phyloP scores from a whole-genome alignment of 768 basidiomycete species.

The Tricholoma saponaceum region DNA sequence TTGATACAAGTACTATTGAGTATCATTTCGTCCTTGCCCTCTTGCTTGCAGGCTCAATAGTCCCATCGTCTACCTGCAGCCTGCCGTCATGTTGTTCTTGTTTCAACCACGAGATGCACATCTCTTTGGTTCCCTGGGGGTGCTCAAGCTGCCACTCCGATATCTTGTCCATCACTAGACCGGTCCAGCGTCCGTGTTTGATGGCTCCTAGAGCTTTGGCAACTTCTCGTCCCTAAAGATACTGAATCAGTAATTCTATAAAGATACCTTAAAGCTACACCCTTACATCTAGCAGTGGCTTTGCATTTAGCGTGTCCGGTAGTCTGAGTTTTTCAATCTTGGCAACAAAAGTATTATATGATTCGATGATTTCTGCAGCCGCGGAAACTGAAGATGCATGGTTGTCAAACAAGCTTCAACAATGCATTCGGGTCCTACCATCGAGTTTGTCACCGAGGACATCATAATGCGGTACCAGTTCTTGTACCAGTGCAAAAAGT shows the following conservation, averaged over 20 bases:
- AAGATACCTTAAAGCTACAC: neutral
- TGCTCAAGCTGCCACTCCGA: conserved; percentile 85
- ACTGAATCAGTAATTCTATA: conserved; percentile 1
- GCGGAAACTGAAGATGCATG: conserved; percentile 31
- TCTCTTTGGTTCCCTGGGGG: conserved; percentile 60
- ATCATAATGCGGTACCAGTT: conserved; percentile 57
- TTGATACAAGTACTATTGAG: neutral
- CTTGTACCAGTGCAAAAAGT: conserved; percentile 72
- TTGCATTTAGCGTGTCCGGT: conserved; percentile 57
- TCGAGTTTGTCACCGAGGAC: conserved; percentile 34
- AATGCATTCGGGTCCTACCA: conserved; percentile 28
- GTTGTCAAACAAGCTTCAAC: neutral
- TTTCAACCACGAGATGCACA: conserved; percentile 68
- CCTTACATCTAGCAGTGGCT: conserved; percentile 75
- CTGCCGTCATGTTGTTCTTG: conserved; percentile 47
- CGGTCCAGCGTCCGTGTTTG: conserved; percentile 70
- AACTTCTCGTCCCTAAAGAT: conserved; percentile 67
- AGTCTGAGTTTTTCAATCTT: conserved; percentile 63
- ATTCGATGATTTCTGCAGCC: conserved; percentile 44
- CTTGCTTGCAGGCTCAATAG: conserved; percentile 32
- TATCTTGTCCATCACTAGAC: conserved; percentile 57
- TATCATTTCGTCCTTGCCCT: conserved; percentile 32
- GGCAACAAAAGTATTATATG: conserved; percentile 63
- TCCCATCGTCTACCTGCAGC: conserved; percentile 26
- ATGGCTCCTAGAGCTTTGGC: conserved; percentile 44